A percentile compares a stretch with the other conserved stretches of the same genome.
These are phyloP conservation scores for Mycena leptocephala DNA, from an alignment of 768 basidiomycete species.

Conservation along the genomic window DNA sequence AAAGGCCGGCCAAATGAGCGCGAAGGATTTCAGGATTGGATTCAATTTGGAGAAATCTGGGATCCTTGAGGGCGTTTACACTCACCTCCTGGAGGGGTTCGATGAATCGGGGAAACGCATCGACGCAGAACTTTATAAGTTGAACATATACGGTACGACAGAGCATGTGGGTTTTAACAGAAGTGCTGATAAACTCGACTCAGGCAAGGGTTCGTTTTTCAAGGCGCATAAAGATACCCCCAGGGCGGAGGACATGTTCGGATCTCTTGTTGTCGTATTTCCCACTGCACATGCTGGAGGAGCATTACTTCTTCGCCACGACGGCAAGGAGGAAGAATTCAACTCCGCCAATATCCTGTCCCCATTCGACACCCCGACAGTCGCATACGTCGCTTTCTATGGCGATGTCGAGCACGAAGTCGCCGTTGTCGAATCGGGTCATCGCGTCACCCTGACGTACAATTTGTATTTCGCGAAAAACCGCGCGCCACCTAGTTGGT, in stretches of 20 bases:
- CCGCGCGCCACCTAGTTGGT: background rate
- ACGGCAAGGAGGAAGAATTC: slow-evolving; percentile 48
- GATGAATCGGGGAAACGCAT: slow-evolving; percentile 31
- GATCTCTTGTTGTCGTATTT: slow-evolving; percentile 60
- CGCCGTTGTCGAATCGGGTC: background rate
- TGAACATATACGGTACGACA: slow-evolving; percentile 57
- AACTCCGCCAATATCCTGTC: slow-evolving; percentile 46
- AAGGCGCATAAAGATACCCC: slow-evolving; percentile 61
- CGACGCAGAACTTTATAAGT: slow-evolving; percentile 53
- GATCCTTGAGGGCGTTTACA: slow-evolving; percentile 40
- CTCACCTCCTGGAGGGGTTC: slow-evolving; percentile 35
- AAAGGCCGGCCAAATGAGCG: slow-evolving; percentile 53
- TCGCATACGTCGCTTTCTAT: slow-evolving; percentile 26
- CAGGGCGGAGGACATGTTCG: slow-evolving; percentile 54
- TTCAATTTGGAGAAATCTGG: slow-evolving; percentile 43
- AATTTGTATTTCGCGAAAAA: slow-evolving; percentile 3
- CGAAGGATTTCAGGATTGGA: slow-evolving; percentile 42
- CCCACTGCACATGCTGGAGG: slow-evolving; percentile 61
- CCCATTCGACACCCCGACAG: slow-evolving; percentile 23
- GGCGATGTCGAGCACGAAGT: slow-evolving; percentile 23
- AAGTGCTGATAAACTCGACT: background rate
- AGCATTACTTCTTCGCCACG: slow-evolving; percentile 48
- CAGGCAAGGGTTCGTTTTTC: slow-evolving; percentile 56
- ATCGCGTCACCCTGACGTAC: slow-evolving; percentile 27
- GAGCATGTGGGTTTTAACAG: no score